These are phyloP conservation scores for Mycena sanguinolenta DNA, from an alignment of 768 basidiomycete species.

Conservation along the genomic window DNA sequence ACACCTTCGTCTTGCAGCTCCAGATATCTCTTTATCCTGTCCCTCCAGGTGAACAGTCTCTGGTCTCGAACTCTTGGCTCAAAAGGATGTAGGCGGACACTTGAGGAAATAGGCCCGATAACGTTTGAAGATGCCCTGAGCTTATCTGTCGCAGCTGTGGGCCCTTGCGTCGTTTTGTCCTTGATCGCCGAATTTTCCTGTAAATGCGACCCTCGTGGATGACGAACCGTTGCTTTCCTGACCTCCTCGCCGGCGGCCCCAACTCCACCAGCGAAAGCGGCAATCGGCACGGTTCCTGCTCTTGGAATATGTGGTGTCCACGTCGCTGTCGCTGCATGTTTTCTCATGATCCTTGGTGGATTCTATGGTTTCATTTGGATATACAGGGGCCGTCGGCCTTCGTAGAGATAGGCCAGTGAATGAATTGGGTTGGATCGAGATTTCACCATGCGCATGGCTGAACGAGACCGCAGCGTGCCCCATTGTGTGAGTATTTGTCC, in stretches of 20 bases:
- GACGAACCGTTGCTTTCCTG: neutral
- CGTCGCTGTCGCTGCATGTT: slow-evolving; percentile 13
- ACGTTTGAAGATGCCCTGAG: slow-evolving; percentile 9
- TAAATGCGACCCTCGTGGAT: neutral
- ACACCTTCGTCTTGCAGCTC: slow-evolving; percentile 23
- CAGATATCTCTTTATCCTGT: slow-evolving; percentile 22
- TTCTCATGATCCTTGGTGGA: slow-evolving; percentile 5
- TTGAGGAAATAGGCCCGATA: slow-evolving; percentile 8
- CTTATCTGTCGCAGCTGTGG: slow-evolving; percentile 12
- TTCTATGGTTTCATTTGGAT: neutral
- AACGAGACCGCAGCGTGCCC: neutral
- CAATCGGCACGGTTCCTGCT: slow-evolving; percentile 5
- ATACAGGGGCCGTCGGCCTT: neutral
- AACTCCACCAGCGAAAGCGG: neutral
- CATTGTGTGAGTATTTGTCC: slow-evolving; percentile 4
- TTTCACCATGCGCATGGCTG: neutral
- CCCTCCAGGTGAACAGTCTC: slow-evolving; percentile 13
- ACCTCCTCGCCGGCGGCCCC: slow-evolving; percentile 6
- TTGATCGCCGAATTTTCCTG: slow-evolving; percentile 8
- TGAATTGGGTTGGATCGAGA: slow-evolving; percentile 3
- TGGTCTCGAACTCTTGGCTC: neutral
- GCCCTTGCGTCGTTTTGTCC: slow-evolving; percentile 24
- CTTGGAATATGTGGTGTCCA: slow-evolving; percentile 9
- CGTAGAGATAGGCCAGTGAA: neutral
- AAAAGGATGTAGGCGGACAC: slow-evolving; percentile 2